phyloP scores from a whole-genome alignment of 1,284 basidiomycete genomes.

The Crucibulum cyathiforme region DNA sequence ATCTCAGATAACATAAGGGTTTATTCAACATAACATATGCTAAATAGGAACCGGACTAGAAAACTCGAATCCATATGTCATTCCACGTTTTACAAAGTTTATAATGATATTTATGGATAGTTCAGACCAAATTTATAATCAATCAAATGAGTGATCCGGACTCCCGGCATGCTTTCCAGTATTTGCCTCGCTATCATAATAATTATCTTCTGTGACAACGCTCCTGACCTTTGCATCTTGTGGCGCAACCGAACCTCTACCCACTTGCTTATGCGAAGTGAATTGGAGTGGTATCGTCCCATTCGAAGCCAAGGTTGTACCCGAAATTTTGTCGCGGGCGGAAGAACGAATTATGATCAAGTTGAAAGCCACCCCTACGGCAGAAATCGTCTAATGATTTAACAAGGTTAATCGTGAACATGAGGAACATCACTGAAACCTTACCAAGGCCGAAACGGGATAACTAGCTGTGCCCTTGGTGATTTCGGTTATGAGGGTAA shows the following conservation, averaged over 20 bases:
- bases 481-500: conserved; percentile 5
- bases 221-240: neutral
- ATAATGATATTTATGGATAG: too few species aligned
- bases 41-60: too few species aligned
- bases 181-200: neutral
- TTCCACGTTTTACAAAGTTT: too few species aligned
- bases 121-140: too few species aligned
- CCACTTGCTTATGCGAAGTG: neutral
- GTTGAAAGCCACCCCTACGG: neutral
- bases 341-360: neutral
- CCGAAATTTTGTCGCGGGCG: neutral
- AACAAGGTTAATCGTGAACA: neutral
- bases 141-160: too few species aligned
- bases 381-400: neutral
- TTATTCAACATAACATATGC: too few species aligned
- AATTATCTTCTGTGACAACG: neutral
- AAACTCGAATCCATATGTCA: too few species aligned
- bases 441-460: neutral
- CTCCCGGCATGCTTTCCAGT: too few species aligned
- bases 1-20: too few species aligned
- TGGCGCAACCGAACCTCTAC: neutral
- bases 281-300: neutral
- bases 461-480: neutral
- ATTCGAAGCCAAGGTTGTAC: neutral
- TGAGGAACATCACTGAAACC: neutral